Evolutionary conservation across 352 stramenopile species (phyloP).

Genomic region (Phytophthora foliorum): DNA sequence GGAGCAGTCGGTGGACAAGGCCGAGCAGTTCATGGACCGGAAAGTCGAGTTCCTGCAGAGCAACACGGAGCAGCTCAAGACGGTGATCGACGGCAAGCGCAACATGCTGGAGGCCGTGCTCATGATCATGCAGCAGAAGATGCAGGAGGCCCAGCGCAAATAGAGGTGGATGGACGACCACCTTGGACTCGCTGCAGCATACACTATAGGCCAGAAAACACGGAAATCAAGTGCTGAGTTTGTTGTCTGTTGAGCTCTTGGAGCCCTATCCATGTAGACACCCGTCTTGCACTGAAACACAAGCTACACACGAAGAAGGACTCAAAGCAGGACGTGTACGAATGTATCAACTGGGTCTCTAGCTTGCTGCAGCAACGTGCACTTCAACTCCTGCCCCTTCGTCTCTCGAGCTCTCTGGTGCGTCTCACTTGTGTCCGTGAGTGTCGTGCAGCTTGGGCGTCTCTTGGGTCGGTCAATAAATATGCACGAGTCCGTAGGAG

Average conservation of each 20-base stretch:
- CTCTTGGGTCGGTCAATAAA: slow-evolving; percentile 76
- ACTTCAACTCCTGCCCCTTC: not conserved
- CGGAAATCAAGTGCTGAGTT: slow-evolving; percentile 1
- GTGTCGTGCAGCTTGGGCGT: not conserved
- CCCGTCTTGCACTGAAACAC: not conserved
- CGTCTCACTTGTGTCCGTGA: slow-evolving; percentile 3
- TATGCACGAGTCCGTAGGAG: slow-evolving; percentile 89
- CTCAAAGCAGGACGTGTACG: slow-evolving; percentile 9
- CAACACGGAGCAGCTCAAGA: slow-evolving; percentile 95
- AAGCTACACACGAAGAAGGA: not conserved
- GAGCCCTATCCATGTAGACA: too few species aligned
- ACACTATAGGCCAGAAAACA: slow-evolving; percentile 22
- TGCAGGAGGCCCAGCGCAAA: slow-evolving; percentile 54
- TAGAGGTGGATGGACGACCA: slow-evolving; percentile 21
- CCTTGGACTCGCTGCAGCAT: slow-evolving; percentile 11
- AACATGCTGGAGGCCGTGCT: slow-evolving; percentile 86
- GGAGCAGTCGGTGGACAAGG: slow-evolving; percentile 92
- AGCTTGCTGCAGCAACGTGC: not conserved
- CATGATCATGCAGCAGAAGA: slow-evolving; percentile 89
- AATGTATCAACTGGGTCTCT: slow-evolving; percentile 15
- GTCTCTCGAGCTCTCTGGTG: not conserved
- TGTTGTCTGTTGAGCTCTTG: not conserved
- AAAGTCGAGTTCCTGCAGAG: slow-evolving; percentile 94
- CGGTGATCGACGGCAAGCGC: slow-evolving; percentile 84
- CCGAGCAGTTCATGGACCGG: slow-evolving; percentile 92